Evolutionary conservation across 306 rosid species (phyloP).

Genomic region (Urtica urens): DNA sequence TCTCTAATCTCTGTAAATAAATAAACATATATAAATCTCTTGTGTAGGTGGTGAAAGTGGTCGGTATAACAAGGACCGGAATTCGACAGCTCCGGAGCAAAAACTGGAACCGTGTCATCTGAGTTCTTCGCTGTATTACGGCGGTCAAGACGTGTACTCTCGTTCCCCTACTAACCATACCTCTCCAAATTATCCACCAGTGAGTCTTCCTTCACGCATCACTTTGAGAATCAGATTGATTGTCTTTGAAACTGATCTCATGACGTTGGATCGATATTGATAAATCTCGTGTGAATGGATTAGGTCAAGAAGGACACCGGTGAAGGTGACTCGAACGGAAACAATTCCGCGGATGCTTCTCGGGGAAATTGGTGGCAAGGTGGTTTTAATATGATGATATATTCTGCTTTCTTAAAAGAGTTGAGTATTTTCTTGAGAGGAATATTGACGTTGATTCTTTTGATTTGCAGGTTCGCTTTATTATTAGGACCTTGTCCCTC

Average conservation of each 20-base stretch:
- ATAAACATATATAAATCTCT: neutral
- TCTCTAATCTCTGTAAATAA: too few relatives aligned
- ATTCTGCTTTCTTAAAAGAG: too few relatives aligned
- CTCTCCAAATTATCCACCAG: slow-evolving; percentile 26
- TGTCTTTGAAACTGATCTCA: neutral
- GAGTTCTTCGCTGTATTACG: slow-evolving; percentile 46
- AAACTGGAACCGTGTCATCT: slow-evolving; percentile 48
- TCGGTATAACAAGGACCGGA: slow-evolving; percentile 22
- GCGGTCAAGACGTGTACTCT: slow-evolving; percentile 44
- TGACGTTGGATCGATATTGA: too few relatives aligned
- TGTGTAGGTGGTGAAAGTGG: slow-evolving; percentile 12
- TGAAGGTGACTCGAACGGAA: slow-evolving; percentile 44
- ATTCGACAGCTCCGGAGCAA: slow-evolving; percentile 27
- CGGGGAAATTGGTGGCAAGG: slow-evolving; percentile 69
- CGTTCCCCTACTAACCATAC: slow-evolving; percentile 23
- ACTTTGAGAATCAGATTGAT: too few relatives aligned
- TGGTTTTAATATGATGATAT: slow-evolving; percentile 3
- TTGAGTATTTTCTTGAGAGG: neutral
- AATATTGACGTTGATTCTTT: neutral
- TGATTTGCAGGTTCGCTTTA: slow-evolving; percentile 43
- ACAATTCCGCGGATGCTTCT: slow-evolving; percentile 25
- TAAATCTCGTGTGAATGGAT: slow-evolving; percentile 8
- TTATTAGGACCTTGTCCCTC: slow-evolving; percentile 29
- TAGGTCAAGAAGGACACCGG: slow-evolving; percentile 29
- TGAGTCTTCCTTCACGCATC: slow-evolving; percentile 26